These are phyloP conservation scores for Jamesozyma gamospora DNA, from an alignment of 805 yeast species.

Conservation along the genomic window DNA sequence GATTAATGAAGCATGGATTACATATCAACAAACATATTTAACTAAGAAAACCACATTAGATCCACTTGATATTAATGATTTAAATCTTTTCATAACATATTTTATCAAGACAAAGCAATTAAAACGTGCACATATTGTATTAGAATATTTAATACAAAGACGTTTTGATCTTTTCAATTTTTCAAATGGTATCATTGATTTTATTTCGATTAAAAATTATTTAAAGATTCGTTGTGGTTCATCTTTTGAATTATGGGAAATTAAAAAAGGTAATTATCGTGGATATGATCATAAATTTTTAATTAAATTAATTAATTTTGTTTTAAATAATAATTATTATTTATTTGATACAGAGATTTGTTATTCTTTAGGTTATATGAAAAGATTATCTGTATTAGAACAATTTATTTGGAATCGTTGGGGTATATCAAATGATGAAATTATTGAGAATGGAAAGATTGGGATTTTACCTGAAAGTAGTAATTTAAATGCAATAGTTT, in stretches of 20 bases:
- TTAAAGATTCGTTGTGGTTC: slow-evolving; percentile 25
- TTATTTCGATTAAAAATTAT: slow-evolving; percentile 12
- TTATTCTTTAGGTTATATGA: slow-evolving; percentile 16
- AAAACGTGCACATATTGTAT: slow-evolving; percentile 16
- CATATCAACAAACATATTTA: not conserved
- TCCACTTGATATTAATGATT: slow-evolving; percentile 3
- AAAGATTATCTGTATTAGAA: slow-evolving; percentile 8
- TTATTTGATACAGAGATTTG: slow-evolving; percentile 17
- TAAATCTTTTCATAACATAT: slow-evolving; percentile 2
- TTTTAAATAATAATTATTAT: slow-evolving; percentile 6
- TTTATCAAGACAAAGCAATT: slow-evolving; percentile 10
- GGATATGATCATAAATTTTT: slow-evolving; percentile 9
- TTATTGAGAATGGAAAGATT: not conserved
- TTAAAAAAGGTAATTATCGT: slow-evolving; percentile 3
- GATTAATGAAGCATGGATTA: not conserved
- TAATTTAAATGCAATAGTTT: slow-evolving; percentile 15
- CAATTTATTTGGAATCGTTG: slow-evolving; percentile 13
- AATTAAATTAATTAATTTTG: slow-evolving; percentile 8
- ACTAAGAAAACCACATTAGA: not conserved
- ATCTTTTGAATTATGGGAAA: slow-evolving; percentile 13
- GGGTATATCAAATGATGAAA: slow-evolving; percentile 6
- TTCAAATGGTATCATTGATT: slow-evolving; percentile 7
- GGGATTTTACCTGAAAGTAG: slow-evolving; percentile 17
- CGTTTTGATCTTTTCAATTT: not conserved
- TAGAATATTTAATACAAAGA: slow-evolving; percentile 10